Evolutionary conservation across 805 yeast species (phyloP).

Genomic region (Yarrowia deformans): DNA sequence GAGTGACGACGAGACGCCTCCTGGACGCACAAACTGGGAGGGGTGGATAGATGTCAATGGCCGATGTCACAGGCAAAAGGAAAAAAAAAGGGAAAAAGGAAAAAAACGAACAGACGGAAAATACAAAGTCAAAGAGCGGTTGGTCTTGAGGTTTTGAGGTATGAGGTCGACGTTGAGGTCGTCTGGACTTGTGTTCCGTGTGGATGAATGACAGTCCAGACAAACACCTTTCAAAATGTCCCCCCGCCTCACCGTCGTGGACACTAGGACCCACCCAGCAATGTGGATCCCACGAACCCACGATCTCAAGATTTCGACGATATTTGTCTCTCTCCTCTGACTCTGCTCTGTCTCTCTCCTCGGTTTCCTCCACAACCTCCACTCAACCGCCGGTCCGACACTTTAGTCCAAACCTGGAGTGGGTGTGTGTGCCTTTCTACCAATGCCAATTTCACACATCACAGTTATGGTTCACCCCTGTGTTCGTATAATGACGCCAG

Average conservation of each 20-base stretch:
- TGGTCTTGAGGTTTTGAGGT: too few species aligned
- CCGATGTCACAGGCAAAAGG: background rate
- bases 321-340: too few species aligned
- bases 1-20: constrained; percentile 27
- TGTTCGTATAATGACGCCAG: constrained; percentile 32
- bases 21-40: constrained; percentile 21
- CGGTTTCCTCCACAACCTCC: background rate
- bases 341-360: too few species aligned
- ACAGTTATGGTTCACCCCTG: constrained; percentile 37
- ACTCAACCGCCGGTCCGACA: background rate
- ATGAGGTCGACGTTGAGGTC: background rate
- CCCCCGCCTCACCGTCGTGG: too few species aligned
- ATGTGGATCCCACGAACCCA: too few species aligned
- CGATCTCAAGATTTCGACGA: too few species aligned
- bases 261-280: too few species aligned
- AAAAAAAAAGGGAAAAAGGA: background rate
- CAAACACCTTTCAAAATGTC: too few species aligned
- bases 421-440: background rate
- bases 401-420: constrained; percentile 6
- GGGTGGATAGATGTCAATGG: constrained; percentile 25
- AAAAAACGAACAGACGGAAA: background rate
- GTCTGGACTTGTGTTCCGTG: background rate
- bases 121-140: background rate
- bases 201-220: background rate
- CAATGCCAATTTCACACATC: constrained; percentile 14